phyloP scores from a whole-genome alignment of 345 rosid species.

The Corchorus olitorius region DNA sequence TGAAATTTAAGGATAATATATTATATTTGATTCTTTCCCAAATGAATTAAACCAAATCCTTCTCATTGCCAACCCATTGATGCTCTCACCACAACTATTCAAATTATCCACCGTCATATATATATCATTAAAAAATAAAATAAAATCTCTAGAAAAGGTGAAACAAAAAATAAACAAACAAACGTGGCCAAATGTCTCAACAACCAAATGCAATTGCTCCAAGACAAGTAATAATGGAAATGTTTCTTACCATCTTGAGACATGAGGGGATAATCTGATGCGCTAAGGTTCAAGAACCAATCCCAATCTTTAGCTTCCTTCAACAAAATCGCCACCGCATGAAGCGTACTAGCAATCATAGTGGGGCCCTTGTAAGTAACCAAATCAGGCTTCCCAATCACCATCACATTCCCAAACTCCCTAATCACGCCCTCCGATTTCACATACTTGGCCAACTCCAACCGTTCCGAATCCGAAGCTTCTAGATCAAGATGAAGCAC shows the following conservation, averaged over 20 bases:
- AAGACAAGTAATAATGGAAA: background rate
- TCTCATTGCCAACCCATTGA: background rate
- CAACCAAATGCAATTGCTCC: background rate
- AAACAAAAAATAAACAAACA: constrained; percentile 4
- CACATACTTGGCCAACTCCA: constrained; percentile 75
- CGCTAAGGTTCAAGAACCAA: constrained; percentile 87
- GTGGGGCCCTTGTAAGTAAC: constrained; percentile 86
- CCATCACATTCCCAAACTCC: constrained; percentile 77
- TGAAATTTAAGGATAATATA: too few relatives aligned
- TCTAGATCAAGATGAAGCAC: constrained; percentile 81
- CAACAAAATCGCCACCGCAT: constrained; percentile 70
- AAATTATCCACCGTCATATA: background rate
- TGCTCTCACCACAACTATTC: background rate
- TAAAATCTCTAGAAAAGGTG: background rate
- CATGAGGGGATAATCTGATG: constrained; percentile 87
- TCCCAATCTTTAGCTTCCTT: constrained; percentile 81
- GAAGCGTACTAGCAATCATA: constrained; percentile 73
- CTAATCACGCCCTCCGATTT: constrained; percentile 58
- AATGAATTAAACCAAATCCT: background rate
- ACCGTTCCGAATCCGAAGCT: constrained; percentile 75
- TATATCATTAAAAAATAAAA: too few relatives aligned
- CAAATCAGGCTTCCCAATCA: constrained; percentile 78
- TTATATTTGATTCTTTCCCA: background rate
- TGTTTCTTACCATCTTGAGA: constrained; percentile 73
- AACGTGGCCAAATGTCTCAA: background rate